phyloP scores from a whole-genome alignment of 2,329 filamentous ascomycete species.

The Chaetomium strumarium region DNA sequence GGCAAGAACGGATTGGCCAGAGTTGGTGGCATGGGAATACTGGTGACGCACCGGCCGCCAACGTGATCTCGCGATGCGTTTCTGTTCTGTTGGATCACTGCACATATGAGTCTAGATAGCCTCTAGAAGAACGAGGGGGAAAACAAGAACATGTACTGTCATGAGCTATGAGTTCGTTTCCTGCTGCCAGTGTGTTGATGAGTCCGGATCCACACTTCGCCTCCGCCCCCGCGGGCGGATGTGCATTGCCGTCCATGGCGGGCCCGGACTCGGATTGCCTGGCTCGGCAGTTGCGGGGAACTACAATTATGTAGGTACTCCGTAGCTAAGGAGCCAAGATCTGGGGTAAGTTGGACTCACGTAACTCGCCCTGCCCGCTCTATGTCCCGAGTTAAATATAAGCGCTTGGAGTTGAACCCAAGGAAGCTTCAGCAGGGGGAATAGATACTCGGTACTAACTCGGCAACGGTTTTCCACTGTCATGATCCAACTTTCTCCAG shows the following conservation, averaged over 20 bases:
- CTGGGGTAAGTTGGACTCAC: background rate
- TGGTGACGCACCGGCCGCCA: background rate
- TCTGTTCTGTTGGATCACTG: background rate
- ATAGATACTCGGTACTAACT: background rate
- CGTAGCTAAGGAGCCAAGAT: background rate
- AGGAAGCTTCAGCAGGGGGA: background rate
- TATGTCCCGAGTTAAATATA: too few relatives aligned
- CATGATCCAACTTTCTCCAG: too few relatives aligned
- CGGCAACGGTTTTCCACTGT: constrained; percentile 1
- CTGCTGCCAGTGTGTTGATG: background rate
- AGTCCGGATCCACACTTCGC: background rate
- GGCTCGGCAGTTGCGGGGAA: background rate
- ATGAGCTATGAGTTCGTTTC: background rate
- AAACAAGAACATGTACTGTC: background rate
- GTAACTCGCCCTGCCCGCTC: background rate
- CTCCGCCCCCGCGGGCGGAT: background rate
- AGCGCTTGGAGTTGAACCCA: too few relatives aligned
- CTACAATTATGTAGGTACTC: background rate
- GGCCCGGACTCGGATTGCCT: background rate
- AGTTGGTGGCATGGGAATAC: background rate
- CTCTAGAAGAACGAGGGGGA: background rate
- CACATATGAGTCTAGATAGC: background rate
- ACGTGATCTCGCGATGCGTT: background rate
- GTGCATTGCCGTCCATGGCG: constrained; percentile 5
- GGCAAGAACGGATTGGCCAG: background rate